These are phyloP conservation scores for Lasiosphaeriaceae sp. DNA, from an alignment of 495 filamentous ascomycete species.

Conservation along the genomic window DNA sequence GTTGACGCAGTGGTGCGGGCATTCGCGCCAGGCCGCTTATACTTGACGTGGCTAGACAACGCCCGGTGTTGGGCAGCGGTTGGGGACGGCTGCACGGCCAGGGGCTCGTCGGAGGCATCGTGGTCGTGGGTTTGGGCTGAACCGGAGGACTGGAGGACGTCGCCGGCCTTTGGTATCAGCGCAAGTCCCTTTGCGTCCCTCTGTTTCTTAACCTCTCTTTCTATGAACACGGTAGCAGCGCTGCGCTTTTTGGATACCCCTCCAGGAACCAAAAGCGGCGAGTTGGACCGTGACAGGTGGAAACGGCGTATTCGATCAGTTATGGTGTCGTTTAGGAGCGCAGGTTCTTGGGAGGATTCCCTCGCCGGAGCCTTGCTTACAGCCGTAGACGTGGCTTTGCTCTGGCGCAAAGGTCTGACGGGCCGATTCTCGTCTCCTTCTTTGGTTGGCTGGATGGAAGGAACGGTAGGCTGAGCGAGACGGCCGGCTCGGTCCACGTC, in stretches of 20 bases:
- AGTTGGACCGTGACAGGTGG: conserved; percentile 40
- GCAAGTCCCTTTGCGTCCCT: conserved; percentile 7
- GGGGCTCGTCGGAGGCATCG: background rate
- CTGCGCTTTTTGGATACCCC: conserved; percentile 37
- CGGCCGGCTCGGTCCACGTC: conserved; percentile 13
- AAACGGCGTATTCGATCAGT: conserved; percentile 31
- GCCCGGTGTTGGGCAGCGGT: background rate
- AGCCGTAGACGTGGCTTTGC: background rate
- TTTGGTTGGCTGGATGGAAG: conserved; percentile 22
- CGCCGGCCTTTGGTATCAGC: background rate
- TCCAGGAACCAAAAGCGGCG: conserved; percentile 18
- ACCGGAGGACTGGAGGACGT: background rate
- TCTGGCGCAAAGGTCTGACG: conserved; percentile 11
- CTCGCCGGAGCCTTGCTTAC: background rate
- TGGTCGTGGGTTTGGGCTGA: background rate
- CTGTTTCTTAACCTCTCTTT: conserved; percentile 38
- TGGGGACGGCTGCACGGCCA: background rate
- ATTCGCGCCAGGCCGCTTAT: conserved; percentile 22
- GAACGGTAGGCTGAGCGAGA: conserved; percentile 7
- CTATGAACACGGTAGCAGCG: conserved; percentile 44
- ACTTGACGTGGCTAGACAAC: background rate
- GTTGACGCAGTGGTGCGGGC: conserved; percentile 2
- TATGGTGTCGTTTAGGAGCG: background rate
- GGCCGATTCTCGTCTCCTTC: conserved; percentile 25
- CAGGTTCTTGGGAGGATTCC: background rate